phyloP scores from a whole-genome alignment of 2,329 filamentous ascomycete genomes.

The Chaetomiaceae sp. region DNA sequence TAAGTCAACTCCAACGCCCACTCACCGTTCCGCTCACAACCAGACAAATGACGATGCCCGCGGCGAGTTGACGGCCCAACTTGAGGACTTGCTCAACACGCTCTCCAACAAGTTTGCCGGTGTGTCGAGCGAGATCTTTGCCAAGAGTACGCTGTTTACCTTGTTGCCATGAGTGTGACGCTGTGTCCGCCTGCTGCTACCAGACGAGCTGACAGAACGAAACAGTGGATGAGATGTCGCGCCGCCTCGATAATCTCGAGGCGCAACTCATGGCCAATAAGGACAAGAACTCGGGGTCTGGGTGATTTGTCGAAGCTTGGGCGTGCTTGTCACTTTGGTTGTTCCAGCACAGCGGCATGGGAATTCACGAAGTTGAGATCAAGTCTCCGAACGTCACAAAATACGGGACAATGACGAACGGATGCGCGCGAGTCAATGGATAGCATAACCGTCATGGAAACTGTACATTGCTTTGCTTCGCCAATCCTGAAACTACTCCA shows the following conservation, averaged over 20 bases:
- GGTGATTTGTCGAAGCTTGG: slow-evolving; percentile 7
- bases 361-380: not conserved
- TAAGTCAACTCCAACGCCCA: too few species aligned
- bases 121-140: slow-evolving; percentile 79
- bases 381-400: too few species aligned
- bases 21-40: not conserved
- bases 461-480: slow-evolving; percentile 9
- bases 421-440: too few species aligned
- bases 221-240: slow-evolving; percentile 89
- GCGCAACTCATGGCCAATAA: slow-evolving; percentile 58
- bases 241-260: slow-evolving; percentile 77
- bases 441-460: not conserved
- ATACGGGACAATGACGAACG: too few species aligned
- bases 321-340: not conserved
- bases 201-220: slow-evolving; percentile 1
- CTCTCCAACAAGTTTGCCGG: slow-evolving; percentile 79
- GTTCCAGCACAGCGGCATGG: too few species aligned
- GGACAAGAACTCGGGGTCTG: slow-evolving; percentile 26
- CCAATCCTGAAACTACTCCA: too few species aligned
- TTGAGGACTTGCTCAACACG: slow-evolving; percentile 81
- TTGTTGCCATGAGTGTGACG: too few species aligned
- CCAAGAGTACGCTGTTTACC: slow-evolving; percentile 63
- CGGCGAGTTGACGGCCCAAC: slow-evolving; percentile 66
- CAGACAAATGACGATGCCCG: slow-evolving; percentile 41
- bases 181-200: too few species aligned